Base-by-base conservation (phyloP, 257 asterid genomes). In the Plantago major region DNA sequence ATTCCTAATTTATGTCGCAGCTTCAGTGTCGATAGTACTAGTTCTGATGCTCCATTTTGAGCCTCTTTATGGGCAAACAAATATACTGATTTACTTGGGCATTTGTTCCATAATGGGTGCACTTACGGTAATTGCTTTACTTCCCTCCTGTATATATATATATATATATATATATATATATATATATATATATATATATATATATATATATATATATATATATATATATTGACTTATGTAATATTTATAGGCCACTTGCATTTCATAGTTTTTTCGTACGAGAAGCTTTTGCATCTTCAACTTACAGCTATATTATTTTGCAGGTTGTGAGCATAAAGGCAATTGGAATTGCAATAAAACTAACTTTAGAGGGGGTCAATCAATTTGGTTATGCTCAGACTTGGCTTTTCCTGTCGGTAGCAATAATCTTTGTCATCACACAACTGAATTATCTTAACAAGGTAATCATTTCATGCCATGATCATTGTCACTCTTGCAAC, bases 271-370 rank as follows among this genome's bases (percentile, higher is more conserved):
- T 26, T 7, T 69, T 60, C 55, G 13, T 22, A 43, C 30, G 59
- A 38, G 42, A 72, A 46, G 10, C 26, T 62, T 40, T 37, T 40
- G 5, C 63, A 19, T 55, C 51, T 22, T 48, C 11, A 7, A 30
- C 30, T 26, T 49, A 19, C 11, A 62, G 43, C 50, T 57, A 48
- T 30, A 30, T 16, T 6, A 6, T 44, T 48, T 2, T 71, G 49
- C 79, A 88, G 97, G 96, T 90, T 67, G 77, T 90, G 60, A 90
- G 97, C 82, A 80, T 90, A 67, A 90, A 90, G 79, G 92, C 96
- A 5, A 78, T 90, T 38, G 97, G 97, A 45, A 90, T 87, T 57
- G 97, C 96, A 45, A 87, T 90, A 38, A 90, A 83, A 73, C 96
- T 87, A 61, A 87, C 90, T 5, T 67, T 90, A 60, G 97, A 90